Conservation (phyloP, 257 asterid species). For the Lycium ferocissimum region DNA sequence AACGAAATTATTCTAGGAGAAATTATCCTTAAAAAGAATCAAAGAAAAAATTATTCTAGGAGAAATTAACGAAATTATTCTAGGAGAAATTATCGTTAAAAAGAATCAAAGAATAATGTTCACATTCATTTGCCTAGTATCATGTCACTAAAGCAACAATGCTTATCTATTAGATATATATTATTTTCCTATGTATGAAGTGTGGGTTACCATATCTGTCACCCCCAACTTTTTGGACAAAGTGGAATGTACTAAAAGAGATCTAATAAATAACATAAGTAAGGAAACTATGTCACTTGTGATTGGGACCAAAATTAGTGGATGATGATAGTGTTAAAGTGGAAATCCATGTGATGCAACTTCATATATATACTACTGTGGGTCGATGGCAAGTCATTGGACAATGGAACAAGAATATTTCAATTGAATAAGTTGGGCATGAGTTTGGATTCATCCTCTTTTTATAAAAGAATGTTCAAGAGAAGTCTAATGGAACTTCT, state of each 20-base stretch:
- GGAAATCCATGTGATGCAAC: not conserved
- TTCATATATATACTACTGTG: not conserved
- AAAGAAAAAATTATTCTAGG: too few species aligned
- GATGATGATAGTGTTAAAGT: slow-evolving; percentile 16
- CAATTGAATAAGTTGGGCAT: not conserved
- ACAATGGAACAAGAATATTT: not conserved
- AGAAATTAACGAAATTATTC: not conserved
- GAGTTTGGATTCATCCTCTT: not conserved
- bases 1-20: not conserved
- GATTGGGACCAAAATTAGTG: not conserved
- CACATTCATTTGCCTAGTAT: not conserved
- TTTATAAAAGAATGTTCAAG: not conserved
- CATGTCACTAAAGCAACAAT: not conserved
- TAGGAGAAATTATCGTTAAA: not conserved
- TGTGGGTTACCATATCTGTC: not conserved
- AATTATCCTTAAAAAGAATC: not conserved
- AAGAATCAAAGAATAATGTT: not conserved
- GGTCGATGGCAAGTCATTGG: not conserved
- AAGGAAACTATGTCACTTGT: slow-evolving; percentile 21
- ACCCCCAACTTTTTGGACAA: slow-evolving; percentile 24
- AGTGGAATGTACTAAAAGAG: slow-evolving; percentile 6
- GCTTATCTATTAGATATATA: not conserved
- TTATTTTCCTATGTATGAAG: not conserved
- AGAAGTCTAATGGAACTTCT: not conserved
- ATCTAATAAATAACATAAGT: not conserved